phyloP scores from a whole-genome alignment of 345 rosid genomes.

The Syzygium grande region DNA sequence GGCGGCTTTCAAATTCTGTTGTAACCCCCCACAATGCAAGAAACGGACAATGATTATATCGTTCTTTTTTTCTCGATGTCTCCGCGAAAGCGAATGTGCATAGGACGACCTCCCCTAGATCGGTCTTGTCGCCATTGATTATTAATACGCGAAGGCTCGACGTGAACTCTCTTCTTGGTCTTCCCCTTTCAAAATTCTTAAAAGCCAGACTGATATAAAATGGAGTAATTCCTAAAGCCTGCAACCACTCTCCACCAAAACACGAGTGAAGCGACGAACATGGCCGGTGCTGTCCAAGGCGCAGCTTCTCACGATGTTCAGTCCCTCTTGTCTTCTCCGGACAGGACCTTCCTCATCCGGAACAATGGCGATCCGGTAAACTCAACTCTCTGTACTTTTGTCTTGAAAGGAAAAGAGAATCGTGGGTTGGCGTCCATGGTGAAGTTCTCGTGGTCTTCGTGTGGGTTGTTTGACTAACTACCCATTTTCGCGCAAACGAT shows the following conservation, averaged over 20 bases:
- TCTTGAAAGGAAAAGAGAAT: not conserved
- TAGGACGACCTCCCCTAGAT: not conserved
- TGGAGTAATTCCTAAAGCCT: not conserved
- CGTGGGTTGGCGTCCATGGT: not conserved
- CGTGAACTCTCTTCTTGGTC: not conserved
- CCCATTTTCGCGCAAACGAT: not conserved
- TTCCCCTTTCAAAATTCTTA: not conserved
- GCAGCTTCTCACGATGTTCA: not conserved
- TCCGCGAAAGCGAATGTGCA: not conserved
- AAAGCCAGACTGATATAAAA: too few species aligned
- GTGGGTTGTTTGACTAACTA: not conserved
- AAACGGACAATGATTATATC: not conserved
- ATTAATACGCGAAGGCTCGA: not conserved
- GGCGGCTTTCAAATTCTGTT: too few species aligned
- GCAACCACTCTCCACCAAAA: not conserved
- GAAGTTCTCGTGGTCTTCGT: not conserved
- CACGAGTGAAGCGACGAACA: not conserved
- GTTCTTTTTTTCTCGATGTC: not conserved
- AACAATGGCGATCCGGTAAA: conserved; percentile 50
- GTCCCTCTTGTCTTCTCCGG: conserved; percentile 42
- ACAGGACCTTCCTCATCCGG: conserved; percentile 52
- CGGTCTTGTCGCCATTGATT: not conserved
- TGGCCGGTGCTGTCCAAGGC: not conserved
- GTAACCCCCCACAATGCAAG: not conserved
- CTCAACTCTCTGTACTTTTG: not conserved